Evolutionary conservation across 176 grass and related monocot genomes (phyloP).

Genomic region (Musa acuminata): DNA sequence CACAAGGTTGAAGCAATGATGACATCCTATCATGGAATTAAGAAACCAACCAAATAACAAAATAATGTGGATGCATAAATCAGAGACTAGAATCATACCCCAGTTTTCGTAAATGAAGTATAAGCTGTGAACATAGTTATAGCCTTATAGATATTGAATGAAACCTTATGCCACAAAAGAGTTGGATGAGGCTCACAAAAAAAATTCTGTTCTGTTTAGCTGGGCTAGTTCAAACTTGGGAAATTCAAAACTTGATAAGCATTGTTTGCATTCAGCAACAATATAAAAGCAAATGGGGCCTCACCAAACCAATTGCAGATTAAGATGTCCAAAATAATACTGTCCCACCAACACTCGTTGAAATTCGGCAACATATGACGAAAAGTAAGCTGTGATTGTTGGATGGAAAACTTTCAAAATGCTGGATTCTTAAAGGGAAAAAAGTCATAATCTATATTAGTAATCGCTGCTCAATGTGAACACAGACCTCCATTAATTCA

Average conservation of each 20-base stretch:
- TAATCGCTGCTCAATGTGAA: neutral
- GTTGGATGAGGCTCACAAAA: too few species aligned
- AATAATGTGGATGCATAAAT: too few species aligned
- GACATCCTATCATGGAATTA: too few species aligned
- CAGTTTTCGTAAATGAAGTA: too few species aligned
- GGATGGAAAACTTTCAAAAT: neutral
- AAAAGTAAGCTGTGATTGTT: constrained; percentile 67
- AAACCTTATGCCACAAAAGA: too few species aligned
- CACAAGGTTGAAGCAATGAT: too few species aligned
- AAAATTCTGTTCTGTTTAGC: neutral
- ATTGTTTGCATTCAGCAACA: neutral
- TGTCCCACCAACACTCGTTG: constrained; percentile 96
- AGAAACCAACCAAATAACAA: too few species aligned
- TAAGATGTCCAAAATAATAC: constrained; percentile 79
- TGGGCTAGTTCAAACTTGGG: constrained; percentile 3
- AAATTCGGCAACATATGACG: constrained; percentile 98
- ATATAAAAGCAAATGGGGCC: constrained; percentile 9
- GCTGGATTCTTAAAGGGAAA: neutral
- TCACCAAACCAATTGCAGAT: constrained; percentile 99
- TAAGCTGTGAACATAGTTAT: too few species aligned
- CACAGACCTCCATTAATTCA: constrained; percentile 86
- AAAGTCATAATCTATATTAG: neutral
- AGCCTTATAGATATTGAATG: too few species aligned
- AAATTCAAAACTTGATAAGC: neutral
- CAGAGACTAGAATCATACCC: too few species aligned